Evolutionary conservation across 352 stramenopile genomes (phyloP).

Genomic region (Phytophthora syringae): DNA sequence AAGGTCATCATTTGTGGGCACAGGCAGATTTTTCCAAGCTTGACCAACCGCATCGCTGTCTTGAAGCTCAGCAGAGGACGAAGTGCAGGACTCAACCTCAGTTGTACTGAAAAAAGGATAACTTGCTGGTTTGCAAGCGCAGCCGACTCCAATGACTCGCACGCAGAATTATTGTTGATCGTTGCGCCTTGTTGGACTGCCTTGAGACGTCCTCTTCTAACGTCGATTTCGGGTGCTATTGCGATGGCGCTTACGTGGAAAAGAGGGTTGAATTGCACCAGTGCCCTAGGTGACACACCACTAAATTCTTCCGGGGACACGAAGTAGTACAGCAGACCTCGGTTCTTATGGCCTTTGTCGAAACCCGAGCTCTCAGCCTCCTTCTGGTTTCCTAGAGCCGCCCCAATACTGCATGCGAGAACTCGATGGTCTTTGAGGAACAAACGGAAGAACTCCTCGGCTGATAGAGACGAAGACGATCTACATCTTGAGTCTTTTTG

Average conservation of each 20-base stretch:
- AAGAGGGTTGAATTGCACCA: slow-evolving; percentile 39
- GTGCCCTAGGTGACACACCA: slow-evolving; percentile 1
- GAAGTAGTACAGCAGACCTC: slow-evolving; percentile 44
- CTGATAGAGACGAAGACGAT: slow-evolving; percentile 14
- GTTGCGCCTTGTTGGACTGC: background rate
- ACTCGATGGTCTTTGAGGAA: slow-evolving; percentile 40
- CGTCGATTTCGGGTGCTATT: slow-evolving; percentile 28
- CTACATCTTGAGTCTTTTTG: background rate
- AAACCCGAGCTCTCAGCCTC: background rate
- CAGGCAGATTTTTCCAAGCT: background rate
- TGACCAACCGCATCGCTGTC: background rate
- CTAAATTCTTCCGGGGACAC: slow-evolving; percentile 21
- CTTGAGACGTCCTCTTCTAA: slow-evolving; percentile 5
- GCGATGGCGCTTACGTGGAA: slow-evolving; percentile 45
- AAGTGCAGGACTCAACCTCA: slow-evolving; percentile 12
- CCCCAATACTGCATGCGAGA: slow-evolving; percentile 9
- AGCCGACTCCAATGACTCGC: background rate
- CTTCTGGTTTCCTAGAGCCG: slow-evolving; percentile 9
- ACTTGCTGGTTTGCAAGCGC: slow-evolving; percentile 14
- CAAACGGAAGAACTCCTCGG: slow-evolving; percentile 38
- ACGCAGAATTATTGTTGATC: background rate
- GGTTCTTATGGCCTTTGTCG: background rate
- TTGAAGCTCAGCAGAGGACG: background rate
- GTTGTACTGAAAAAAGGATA: slow-evolving; percentile 17
- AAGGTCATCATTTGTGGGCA: background rate